These are phyloP conservation scores for Strobilomyces dryophilus DNA, from an alignment of 768 basidiomycete species.

Conservation along the genomic window DNA sequence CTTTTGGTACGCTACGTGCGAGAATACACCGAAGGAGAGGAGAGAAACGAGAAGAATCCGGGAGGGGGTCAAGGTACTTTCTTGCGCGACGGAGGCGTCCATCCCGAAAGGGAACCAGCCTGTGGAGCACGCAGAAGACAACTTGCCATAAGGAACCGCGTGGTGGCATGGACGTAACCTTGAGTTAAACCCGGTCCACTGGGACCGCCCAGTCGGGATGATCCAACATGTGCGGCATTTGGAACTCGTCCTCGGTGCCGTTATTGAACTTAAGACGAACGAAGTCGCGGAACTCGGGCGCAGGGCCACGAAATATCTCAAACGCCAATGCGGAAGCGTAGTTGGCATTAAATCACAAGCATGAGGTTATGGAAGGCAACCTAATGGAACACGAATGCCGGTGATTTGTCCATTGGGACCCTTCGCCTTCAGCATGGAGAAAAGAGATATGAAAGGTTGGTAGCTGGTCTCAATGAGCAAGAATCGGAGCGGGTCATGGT, in stretches of 20 bases:
- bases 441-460: constrained; percentile 84
- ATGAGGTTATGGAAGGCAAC: background rate
- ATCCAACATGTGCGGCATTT: constrained; percentile 65
- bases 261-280: constrained; percentile 82
- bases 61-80: background rate
- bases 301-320: constrained; percentile 69
- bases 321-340: constrained; percentile 69
- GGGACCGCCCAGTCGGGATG: constrained; percentile 64
- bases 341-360: constrained; percentile 44
- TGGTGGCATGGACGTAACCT: constrained; percentile 19
- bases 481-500: constrained; percentile 73
- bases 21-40: constrained; percentile 12
- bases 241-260: constrained; percentile 58
- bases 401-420: constrained; percentile 48
- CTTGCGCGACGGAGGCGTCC: constrained; percentile 2
- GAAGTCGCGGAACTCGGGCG: constrained; percentile 76
- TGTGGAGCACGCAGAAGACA: constrained; percentile 37
- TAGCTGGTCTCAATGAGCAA: constrained; percentile 76
- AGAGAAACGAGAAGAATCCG: constrained; percentile 5
- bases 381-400: constrained; percentile 48
- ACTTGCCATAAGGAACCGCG: constrained; percentile 35
- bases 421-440: constrained; percentile 64
- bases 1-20: constrained; percentile 12
- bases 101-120: constrained; percentile 23
- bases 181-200: constrained; percentile 64